A percentile compares a stretch with the other conserved stretches of the same genome.
phyloP scores from a whole-genome alignment of 2,329 filamentous ascomycete species.

The Alternaria longipes region DNA sequence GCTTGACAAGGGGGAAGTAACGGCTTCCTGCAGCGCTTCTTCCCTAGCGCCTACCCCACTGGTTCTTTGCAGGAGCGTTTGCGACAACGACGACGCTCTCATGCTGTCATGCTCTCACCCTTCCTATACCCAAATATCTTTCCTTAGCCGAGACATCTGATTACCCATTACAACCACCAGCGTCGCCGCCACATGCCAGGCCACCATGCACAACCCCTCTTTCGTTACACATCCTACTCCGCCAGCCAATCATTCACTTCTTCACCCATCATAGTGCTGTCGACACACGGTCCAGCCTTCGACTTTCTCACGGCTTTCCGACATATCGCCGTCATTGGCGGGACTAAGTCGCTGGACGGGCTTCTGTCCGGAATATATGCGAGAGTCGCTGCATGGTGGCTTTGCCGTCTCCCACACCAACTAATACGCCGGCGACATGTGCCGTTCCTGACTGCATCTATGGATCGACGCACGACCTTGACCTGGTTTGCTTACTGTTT shows the following conservation, averaged over 20 bases:
- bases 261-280: neutral
- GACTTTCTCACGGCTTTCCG: slow-evolving; percentile 3
- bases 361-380: slow-evolving; percentile 6
- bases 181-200: neutral
- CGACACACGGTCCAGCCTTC: neutral
- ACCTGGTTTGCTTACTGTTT: neutral
- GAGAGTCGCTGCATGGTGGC: slow-evolving; percentile 2
- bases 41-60: slow-evolving; percentile 3
- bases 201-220: neutral
- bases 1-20: neutral
- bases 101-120: neutral
- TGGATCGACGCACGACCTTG: neutral
- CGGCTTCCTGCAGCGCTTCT: slow-evolving; percentile 4
- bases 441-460: neutral
- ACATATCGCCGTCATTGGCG: slow-evolving; percentile 12
- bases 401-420: neutral
- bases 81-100: neutral
- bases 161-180: no score
- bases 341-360: slow-evolving; percentile 4
- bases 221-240: neutral
- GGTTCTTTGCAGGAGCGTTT: slow-evolving; percentile 1
- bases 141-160: neutral
- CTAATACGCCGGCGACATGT: neutral
- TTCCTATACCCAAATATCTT: neutral
- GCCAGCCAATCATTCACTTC: neutral